phyloP scores from a whole-genome alignment of 257 asterid species.

The Dorcoceras hygrometricum region DNA sequence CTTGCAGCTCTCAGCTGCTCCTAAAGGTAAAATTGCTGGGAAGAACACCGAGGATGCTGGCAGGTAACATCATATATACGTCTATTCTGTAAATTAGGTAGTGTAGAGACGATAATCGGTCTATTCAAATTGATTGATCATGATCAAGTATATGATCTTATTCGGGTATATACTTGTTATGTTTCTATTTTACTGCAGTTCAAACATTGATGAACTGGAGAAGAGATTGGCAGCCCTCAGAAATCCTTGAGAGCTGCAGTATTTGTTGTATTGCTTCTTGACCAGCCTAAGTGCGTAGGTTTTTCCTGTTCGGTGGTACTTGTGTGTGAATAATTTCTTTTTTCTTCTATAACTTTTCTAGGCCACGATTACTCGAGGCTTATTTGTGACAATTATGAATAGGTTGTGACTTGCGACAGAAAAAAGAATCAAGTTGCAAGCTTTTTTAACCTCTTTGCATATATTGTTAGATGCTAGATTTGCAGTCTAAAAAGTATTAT shows the following conservation, averaged over 20 bases:
- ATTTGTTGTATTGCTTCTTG: not conserved
- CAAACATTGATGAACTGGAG: conserved; percentile 67
- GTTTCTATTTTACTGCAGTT: conserved; percentile 34
- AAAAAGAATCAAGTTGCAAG: not conserved
- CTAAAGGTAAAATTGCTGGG: conserved; percentile 81
- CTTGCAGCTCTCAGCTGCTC: conserved; percentile 80
- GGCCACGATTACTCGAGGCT: not conserved
- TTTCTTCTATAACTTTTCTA: too few relatives aligned
- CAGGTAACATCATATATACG: conserved; percentile 42
- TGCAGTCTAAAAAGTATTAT: not conserved
- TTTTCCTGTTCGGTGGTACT: not conserved
- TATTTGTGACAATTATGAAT: not conserved
- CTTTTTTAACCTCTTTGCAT: not conserved
- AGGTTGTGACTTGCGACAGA: not conserved
- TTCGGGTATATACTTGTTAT: not conserved
- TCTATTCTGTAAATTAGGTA: too few relatives aligned
- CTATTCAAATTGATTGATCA: not conserved
- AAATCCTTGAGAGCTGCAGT: conserved; percentile 46
- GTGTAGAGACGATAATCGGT: not conserved
- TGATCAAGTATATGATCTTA: too few relatives aligned
- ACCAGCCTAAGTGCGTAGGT: not conserved
- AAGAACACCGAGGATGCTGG: conserved; percentile 57
- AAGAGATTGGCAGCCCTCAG: conserved; percentile 83
- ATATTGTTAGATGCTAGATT: too few relatives aligned
- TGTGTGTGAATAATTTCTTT: conserved; percentile 11